phyloP scores from a whole-genome alignment of 805 yeast species.

The Vanderwaltozyma polyspora region DNA sequence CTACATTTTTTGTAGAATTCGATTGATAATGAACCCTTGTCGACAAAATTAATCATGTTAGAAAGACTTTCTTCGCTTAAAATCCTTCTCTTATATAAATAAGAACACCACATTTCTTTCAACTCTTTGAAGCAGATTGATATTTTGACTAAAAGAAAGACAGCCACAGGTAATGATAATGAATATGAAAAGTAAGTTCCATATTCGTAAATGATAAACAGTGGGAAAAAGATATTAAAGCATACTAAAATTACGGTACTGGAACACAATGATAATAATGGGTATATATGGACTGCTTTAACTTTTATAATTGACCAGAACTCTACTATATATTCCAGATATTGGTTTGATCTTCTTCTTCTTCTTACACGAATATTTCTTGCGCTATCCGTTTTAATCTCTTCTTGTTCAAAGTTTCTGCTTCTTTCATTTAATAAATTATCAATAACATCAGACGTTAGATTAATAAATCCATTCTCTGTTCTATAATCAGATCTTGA shows the following conservation, averaged over 20 bases:
- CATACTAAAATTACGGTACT: constrained; percentile 12
- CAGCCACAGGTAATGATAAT: constrained; percentile 8
- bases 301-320: constrained; percentile 1
- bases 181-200: constrained; percentile 9
- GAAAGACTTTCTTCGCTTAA: constrained; percentile 4
- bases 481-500: background rate
- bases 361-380: background rate
- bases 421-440: background rate
- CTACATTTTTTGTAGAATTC: constrained; percentile 2
- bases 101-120: constrained; percentile 11
- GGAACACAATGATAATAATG: constrained; percentile 8
- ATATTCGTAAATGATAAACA: constrained; percentile 12
- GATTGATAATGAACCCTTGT: background rate
- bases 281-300: background rate
- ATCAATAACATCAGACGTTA: background rate
- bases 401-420: background rate
- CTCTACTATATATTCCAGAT: too few relatives aligned
- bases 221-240: constrained; percentile 14
- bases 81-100: constrained; percentile 10
- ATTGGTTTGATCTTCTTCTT: too few relatives aligned
- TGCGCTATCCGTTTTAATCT: background rate
- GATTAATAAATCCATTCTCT: background rate
- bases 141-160: constrained; percentile 11
- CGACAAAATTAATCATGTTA: constrained; percentile 2
- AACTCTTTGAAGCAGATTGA: constrained; percentile 10